Evolutionary conservation across 2,329 filamentous ascomycete species (phyloP).

Genomic region (Cercospora nicotianae): DNA sequence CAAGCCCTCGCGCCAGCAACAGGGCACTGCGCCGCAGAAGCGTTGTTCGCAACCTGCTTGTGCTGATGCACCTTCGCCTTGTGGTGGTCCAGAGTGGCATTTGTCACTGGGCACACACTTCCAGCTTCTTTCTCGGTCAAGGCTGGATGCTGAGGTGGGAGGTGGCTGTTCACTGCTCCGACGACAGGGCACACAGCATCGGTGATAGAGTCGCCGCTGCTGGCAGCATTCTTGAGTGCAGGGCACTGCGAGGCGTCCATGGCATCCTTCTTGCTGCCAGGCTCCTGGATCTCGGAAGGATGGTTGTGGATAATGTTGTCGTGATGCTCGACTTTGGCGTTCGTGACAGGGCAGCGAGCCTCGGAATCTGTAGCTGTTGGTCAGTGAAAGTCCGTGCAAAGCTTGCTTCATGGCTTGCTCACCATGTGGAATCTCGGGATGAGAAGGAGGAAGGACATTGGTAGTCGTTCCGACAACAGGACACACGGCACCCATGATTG

Average conservation of each 20-base stretch:
- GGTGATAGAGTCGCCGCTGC: slow-evolving; percentile 42
- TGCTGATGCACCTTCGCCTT: slow-evolving; percentile 45
- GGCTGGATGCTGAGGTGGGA: slow-evolving; percentile 47
- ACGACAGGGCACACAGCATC: slow-evolving; percentile 49
- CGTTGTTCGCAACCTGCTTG: slow-evolving; percentile 42
- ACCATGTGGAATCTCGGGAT: slow-evolving; percentile 38
- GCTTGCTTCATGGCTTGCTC: background rate
- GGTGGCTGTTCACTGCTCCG: slow-evolving; percentile 42
- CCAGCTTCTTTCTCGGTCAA: slow-evolving; percentile 41
- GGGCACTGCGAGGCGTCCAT: slow-evolving; percentile 45
- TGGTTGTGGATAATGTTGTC: slow-evolving; percentile 45
- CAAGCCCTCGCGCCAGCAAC: slow-evolving; percentile 39
- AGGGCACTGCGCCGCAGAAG: slow-evolving; percentile 44
- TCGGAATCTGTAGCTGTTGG: slow-evolving; percentile 37
- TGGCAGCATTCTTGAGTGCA: slow-evolving; percentile 43
- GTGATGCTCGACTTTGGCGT: slow-evolving; percentile 49
- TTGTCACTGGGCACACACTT: slow-evolving; percentile 47
- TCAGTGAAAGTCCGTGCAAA: background rate
- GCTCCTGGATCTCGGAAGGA: slow-evolving; percentile 38
- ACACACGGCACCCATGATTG: slow-evolving; percentile 26
- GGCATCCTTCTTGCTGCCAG: slow-evolving; percentile 28
- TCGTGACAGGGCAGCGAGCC: slow-evolving; percentile 48
- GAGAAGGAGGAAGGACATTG: slow-evolving; percentile 47
- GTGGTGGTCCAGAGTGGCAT: slow-evolving; percentile 47
- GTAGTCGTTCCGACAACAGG: slow-evolving; percentile 40